phyloP scores from a whole-genome alignment of 2,329 filamentous ascomycete species.

The Raffaelea deltoideospora region DNA sequence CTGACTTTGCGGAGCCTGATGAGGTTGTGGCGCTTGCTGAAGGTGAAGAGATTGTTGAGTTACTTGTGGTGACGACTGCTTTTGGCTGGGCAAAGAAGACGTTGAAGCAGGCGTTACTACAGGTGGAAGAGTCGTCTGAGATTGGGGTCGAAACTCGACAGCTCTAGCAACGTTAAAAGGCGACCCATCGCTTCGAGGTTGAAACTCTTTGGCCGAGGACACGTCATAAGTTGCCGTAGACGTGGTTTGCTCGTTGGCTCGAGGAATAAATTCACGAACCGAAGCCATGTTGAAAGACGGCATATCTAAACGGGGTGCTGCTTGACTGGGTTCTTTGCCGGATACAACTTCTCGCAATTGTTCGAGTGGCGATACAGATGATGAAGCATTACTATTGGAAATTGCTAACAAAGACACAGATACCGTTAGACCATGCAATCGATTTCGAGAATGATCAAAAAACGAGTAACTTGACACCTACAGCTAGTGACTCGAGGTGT shows the following conservation, averaged over 20 bases:
- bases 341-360: conserved; percentile 1
- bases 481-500: conserved; percentile 50
- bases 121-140: conserved; percentile 3
- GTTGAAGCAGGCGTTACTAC: conserved; percentile 3
- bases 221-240: conserved; percentile 5
- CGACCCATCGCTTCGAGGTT: conserved; percentile 7
- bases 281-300: conserved; percentile 39
- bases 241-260: conserved; percentile 1
- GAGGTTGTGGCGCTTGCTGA: neutral
- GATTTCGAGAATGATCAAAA: neutral
- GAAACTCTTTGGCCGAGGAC: conserved; percentile 6
- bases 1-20: conserved; percentile 1
- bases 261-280: conserved; percentile 26
- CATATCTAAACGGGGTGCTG: conserved; percentile 4
- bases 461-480: conserved; percentile 14
- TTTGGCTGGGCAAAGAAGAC: conserved; percentile 2
- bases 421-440: too few relatives aligned
- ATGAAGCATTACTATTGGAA: conserved; percentile 7
- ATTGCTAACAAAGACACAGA: conserved; percentile 1
- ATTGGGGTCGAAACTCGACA: conserved; percentile 9
- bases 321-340: conserved; percentile 2
- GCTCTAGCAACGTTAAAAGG: conserved; percentile 10
- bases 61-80: conserved; percentile 3
- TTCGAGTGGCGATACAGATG: conserved; percentile 7
- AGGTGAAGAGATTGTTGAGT: conserved; percentile 1